Evolutionary conservation across 495 filamentous ascomycete genomes (phyloP), one percentile per base, ranked within the genome.

Genomic region (Lepraria neglecta): DNA sequence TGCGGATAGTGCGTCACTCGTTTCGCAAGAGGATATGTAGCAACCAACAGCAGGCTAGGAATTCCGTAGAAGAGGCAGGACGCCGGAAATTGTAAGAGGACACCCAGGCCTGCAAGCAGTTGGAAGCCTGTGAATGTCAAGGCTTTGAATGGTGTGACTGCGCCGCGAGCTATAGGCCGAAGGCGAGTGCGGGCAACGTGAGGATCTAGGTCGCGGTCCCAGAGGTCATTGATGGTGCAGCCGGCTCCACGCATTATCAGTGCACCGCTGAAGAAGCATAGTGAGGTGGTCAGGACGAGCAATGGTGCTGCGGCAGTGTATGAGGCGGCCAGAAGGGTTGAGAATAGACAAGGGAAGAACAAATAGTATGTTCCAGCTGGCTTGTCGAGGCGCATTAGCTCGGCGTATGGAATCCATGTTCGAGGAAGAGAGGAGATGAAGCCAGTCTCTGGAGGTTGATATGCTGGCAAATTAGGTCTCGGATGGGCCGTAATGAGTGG

Each of bases 171-270:
- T 68, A 98, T 91, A 5, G 94, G 94, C 3, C 94, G 88, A 50
- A 92, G 81, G 30, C 85, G 84, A 2, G 94, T 98, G 28, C 94
- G 85, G 38, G 83, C 75, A n/a, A 98, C 94, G 69, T 91, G 83
- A 24, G 87, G 89, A 73, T 98, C 94, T 19, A 98, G 82, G 68
- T 95, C 87, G 64, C 90, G 85, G 74, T 97, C 94, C 92, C 90
- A 96, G 48, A 97, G 81, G 71, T 98, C 94, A 74, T 98, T 97
- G 76, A 98, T 94, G 38, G 94, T 87, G 74, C 94, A 98, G 17
- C 94, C 94, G n/a, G 94, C 94, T 33, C 94, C 91, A 56, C 94
- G 90, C 94, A 98, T 97, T 68, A 97, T 86, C 61, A 97, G 69
- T 3, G 94, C 92, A 45, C 94, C 94, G 10, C 82, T 75, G 70